Evolutionary conservation across 257 asterid species (phyloP).

Genomic region (Solanum megistacrolobum): DNA sequence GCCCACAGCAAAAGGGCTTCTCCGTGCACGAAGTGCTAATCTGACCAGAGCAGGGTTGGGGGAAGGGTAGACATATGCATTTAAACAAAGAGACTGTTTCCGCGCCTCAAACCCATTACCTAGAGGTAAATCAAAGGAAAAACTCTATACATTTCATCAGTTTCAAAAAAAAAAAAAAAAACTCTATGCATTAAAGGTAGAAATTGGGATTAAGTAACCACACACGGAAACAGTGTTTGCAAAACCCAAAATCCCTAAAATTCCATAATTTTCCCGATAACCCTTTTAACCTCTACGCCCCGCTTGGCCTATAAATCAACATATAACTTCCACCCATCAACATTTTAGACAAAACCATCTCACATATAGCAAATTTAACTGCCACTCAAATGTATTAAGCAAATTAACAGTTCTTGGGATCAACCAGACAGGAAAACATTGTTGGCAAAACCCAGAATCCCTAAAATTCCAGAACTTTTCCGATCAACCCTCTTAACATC

Average conservation of each 20-base stretch:
- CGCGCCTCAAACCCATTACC: neutral
- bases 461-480: neutral
- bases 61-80: neutral
- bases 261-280: neutral
- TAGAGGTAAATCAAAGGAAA: neutral
- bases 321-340: neutral
- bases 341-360: neutral
- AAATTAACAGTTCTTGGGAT: neutral
- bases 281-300: neutral
- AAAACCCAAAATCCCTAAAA: neutral
- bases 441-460: neutral
- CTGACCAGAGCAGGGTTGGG: neutral
- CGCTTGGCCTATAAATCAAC: neutral
- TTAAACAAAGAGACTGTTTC: neutral
- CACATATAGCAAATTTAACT: neutral
- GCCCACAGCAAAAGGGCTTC: neutral
- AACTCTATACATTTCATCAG: no score
- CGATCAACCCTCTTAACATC: neutral
- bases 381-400: neutral
- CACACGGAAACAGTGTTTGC: neutral
- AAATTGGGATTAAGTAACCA: neutral
- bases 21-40: neutral
- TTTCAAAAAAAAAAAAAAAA: no score
- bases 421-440: neutral
- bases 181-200: neutral